phyloP scores from a whole-genome alignment of 805 yeast species.

The Yarrowia sp. region DNA sequence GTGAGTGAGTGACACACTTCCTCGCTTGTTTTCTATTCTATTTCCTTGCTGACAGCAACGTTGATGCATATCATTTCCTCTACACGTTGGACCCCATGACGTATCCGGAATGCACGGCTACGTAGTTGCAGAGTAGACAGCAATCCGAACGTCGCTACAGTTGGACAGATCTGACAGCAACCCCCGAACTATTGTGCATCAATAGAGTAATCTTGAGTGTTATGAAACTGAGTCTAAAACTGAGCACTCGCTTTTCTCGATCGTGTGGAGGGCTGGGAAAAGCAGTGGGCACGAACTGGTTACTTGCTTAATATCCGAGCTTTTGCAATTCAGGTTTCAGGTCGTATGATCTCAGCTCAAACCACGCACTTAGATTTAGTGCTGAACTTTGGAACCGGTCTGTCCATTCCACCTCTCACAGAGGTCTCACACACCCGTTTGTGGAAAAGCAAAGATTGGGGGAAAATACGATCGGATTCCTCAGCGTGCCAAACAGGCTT shows the following conservation, averaged over 20 bases:
- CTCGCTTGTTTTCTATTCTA: too few relatives aligned
- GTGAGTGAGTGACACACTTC: too few relatives aligned
- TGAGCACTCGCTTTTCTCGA: conserved; percentile 4
- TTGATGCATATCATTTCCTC: conserved; percentile 1
- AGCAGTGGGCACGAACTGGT: too few relatives aligned
- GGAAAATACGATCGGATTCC: conserved; percentile 22
- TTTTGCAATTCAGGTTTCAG: neutral
- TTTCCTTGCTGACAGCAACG: conserved; percentile 1
- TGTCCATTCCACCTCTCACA: too few relatives aligned
- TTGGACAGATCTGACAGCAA: conserved; percentile 9
- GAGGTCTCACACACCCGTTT: neutral
- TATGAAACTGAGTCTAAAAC: conserved; percentile 17
- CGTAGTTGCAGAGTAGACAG: neutral
- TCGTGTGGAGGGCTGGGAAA: neutral
- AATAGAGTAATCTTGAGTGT: conserved; percentile 13
- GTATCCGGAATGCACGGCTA: neutral
- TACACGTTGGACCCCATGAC: neutral
- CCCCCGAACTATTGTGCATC: conserved; percentile 2
- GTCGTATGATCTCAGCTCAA: conserved; percentile 1
- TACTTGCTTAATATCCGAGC: too few relatives aligned
- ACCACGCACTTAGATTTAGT: neutral
- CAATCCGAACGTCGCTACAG: neutral
- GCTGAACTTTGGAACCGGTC: neutral
- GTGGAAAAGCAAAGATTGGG: conserved; percentile 14
- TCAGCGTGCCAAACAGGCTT: neutral